Evolutionary conservation across 495 filamentous ascomycete genomes (phyloP).

Genomic region (Trichoderma virens): DNA sequence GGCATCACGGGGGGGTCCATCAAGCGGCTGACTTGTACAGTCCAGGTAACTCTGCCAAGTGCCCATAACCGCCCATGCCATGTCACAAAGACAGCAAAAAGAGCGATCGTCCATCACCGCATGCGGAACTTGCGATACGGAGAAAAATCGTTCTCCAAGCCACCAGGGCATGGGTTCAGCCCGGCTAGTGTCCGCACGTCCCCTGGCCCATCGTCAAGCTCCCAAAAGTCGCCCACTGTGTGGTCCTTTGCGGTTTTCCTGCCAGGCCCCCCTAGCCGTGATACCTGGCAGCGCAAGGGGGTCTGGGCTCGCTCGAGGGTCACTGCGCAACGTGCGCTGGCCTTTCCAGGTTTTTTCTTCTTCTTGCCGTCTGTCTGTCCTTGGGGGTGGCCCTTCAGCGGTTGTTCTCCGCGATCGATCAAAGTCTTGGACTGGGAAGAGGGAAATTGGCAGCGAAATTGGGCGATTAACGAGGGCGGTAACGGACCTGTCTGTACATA

Average conservation of each 20-base stretch:
- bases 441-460: not conserved
- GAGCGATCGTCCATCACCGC: not conserved
- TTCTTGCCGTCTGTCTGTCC: not conserved
- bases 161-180: slow-evolving; percentile 4
- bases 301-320: not conserved
- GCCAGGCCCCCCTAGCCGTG: not conserved
- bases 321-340: not conserved
- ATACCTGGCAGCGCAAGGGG: not conserved
- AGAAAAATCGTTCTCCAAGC: slow-evolving; percentile 4
- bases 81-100: no score
- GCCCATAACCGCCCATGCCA: not conserved
- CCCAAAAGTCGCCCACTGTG: not conserved
- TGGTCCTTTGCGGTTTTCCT: no score
- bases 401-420: slow-evolving; percentile 4
- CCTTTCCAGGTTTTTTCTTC: not conserved
- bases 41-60: not conserved
- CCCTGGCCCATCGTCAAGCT: not conserved
- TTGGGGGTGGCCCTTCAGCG: no score
- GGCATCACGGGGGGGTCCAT: no score
- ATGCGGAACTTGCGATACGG: not conserved
- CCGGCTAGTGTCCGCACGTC: not conserved
- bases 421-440: not conserved
- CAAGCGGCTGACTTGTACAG: not conserved
- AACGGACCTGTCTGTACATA: not conserved
- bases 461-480: not conserved